These are phyloP conservation scores for Aureobasidium uvarum DNA, from an alignment of 2,329 filamentous ascomycete species.

Conservation along the genomic window DNA sequence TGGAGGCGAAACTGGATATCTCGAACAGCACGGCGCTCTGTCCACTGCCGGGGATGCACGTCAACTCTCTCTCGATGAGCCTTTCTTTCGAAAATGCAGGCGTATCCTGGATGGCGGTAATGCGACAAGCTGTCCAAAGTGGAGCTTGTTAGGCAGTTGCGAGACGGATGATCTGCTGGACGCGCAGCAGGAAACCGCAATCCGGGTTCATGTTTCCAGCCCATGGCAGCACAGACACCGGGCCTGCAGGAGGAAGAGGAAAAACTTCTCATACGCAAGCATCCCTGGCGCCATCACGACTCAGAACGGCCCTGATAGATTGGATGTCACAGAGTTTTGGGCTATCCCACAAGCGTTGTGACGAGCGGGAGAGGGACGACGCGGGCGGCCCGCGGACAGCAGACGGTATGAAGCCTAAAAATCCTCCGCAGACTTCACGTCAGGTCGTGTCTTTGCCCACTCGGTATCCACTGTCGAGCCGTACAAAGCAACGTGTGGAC, in stretches of 20 bases:
- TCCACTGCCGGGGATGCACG: slow-evolving; percentile 16
- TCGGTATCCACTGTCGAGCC: slow-evolving; percentile 6
- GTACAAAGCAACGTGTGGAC: slow-evolving; percentile 12
- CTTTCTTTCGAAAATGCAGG: slow-evolving; percentile 14
- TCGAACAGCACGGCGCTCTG: neutral
- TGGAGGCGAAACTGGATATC: slow-evolving; percentile 7
- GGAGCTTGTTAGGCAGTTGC: slow-evolving; percentile 15
- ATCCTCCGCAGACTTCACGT: slow-evolving; percentile 17
- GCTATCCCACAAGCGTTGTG: slow-evolving; percentile 22
- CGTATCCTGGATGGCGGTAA: slow-evolving; percentile 24
- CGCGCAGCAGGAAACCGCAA: slow-evolving; percentile 22
- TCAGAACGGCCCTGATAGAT: slow-evolving; percentile 5
- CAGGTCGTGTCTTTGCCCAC: slow-evolving; percentile 14
- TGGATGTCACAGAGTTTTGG: slow-evolving; percentile 8
- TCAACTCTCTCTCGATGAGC: slow-evolving; percentile 3
- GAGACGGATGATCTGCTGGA: slow-evolving; percentile 23
- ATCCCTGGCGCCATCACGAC: slow-evolving; percentile 21
- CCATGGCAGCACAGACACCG: slow-evolving; percentile 17
- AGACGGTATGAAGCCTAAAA: slow-evolving; percentile 26
- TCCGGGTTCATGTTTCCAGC: slow-evolving; percentile 23
- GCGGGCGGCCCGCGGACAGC: slow-evolving; percentile 21
- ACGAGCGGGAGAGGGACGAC: slow-evolving; percentile 22
- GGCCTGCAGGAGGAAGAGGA: slow-evolving; percentile 3
- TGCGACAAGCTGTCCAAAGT: slow-evolving; percentile 8
- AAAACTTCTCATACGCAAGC: slow-evolving; percentile 8